Conservation (phyloP, 148 eudicot species). For the Amaranthus cruentus region DNA sequence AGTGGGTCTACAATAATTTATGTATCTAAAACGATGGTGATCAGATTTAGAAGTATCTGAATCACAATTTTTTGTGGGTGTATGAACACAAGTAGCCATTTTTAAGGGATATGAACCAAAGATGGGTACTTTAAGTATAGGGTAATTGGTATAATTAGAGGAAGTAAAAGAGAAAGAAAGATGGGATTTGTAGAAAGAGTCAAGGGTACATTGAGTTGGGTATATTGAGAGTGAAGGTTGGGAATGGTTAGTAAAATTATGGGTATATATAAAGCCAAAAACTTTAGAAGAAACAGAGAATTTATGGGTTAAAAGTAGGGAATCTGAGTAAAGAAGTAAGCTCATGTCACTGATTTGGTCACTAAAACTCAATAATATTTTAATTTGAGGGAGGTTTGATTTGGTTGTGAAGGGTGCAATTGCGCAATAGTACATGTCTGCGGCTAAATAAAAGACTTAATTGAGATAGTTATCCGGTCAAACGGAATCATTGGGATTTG, state of each 20-base stretch:
- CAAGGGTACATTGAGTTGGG: neutral
- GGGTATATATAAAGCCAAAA: slow-evolving; percentile 7
- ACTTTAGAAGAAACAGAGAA: neutral
- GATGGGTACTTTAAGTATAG: neutral
- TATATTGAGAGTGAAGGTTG: slow-evolving; percentile 10
- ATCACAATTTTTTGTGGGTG: slow-evolving; percentile 27
- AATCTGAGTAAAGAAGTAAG: slow-evolving; percentile 10
- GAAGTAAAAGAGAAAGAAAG: neutral
- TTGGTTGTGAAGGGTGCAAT: too few species aligned
- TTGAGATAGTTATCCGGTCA: too few species aligned
- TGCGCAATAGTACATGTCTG: too few species aligned
- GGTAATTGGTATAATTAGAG: neutral
- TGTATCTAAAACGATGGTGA: slow-evolving; percentile 28
- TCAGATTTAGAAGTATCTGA: slow-evolving; percentile 32
- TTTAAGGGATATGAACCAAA: neutral
- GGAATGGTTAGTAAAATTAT: slow-evolving; percentile 4
- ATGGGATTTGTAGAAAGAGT: slow-evolving; percentile 11
- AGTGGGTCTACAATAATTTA: slow-evolving; percentile 28
- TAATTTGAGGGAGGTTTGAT: too few species aligned
- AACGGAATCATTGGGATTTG: too few species aligned
- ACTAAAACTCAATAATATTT: neutral
- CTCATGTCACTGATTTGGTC: slow-evolving; percentile 35
- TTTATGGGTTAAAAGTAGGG: slow-evolving; percentile 3
- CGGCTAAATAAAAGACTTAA: too few species aligned
- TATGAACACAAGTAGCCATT: slow-evolving; percentile 49